Evolutionary conservation across 73 alveolate genomes (phyloP).

Genomic region (Tetrahymena elliotti): DNA sequence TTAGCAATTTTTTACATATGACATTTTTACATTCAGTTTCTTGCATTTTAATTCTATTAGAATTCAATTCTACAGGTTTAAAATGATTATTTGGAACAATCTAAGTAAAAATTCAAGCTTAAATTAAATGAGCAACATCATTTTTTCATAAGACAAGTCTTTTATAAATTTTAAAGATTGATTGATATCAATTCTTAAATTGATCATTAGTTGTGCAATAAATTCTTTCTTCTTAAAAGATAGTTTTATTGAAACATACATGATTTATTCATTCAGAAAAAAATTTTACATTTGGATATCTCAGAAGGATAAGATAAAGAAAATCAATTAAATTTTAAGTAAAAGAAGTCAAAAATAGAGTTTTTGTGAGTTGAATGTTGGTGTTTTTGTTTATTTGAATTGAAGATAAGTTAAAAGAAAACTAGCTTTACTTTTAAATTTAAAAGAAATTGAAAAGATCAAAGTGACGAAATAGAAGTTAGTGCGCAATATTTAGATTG

Average conservation of each 20-base stretch:
- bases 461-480: not conserved
- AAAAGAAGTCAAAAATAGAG: too few species aligned
- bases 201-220: too few species aligned
- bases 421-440: not conserved
- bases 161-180: too few species aligned
- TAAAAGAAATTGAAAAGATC: not conserved
- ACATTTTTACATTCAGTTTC: not conserved
- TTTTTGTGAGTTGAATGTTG: not conserved
- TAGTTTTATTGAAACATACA: not conserved
- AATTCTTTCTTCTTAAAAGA: not conserved
- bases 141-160: too few species aligned
- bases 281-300: too few species aligned
- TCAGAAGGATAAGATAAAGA: too few species aligned
- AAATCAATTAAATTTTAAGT: too few species aligned
- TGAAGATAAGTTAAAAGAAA: not conserved
- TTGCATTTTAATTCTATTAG: not conserved
- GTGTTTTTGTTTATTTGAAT: not conserved
- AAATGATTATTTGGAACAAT: too few species aligned
- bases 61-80: not conserved
- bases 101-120: too few species aligned
- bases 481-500: not conserved
- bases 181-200: too few species aligned
- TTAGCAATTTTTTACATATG: not conserved
- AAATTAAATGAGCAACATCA: too few species aligned
- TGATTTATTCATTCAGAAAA: too few species aligned